Evolutionary conservation across 495 filamentous ascomycete species (phyloP), one percentile per base, ranked within the genome.

Genomic region (Xylaria longipes): DNA sequence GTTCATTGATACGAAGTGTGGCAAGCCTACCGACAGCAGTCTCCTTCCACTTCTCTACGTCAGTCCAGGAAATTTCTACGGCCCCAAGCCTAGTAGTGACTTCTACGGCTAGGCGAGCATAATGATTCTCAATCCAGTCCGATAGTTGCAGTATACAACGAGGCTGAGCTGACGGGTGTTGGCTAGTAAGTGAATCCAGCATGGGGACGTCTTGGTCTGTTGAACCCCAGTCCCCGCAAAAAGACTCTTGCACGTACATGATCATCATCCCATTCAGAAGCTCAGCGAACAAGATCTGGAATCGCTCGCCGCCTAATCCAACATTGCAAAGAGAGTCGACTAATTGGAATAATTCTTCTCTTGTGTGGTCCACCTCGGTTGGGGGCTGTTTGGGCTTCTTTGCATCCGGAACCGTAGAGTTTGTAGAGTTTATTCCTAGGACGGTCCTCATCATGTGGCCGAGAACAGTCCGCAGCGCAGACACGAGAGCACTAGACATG

Each of bases 21-120:
- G 94, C 94, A n/a, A 97, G 84, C 31, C 92, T 87, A 7, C 90
- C 89, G 69, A 95, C 82, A 17, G 89, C 92, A 72, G 95, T 92
- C 39, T 93, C 90, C 73, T 93, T 93, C 89, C 93, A 97, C 75
- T 89, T 91, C 79, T 90, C 87, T 73, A 94, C 84, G 75, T 95
- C 87, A 11, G 82, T 75, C 78, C 88, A 83, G 56, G 84, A 83
- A 66, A 92, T 85, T 27, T 78, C 66, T 17, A 79, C 33, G 25
- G 71, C 75, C n/a, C 77, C 76, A 46, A 85, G 73, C 9, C 82
- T 80, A 22, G 77, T 77, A 8, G 87, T 82, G 14, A 93, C 87
- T 77, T 93, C 88, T 31, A 91, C 87, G 25, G 85, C 88, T 56
- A 94, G 84, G 12, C 87, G 87, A 8, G 89, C 84, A 75, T 91